phyloP scores from a whole-genome alignment of 2,329 filamentous ascomycete genomes.

The Phialophora macrospora region DNA sequence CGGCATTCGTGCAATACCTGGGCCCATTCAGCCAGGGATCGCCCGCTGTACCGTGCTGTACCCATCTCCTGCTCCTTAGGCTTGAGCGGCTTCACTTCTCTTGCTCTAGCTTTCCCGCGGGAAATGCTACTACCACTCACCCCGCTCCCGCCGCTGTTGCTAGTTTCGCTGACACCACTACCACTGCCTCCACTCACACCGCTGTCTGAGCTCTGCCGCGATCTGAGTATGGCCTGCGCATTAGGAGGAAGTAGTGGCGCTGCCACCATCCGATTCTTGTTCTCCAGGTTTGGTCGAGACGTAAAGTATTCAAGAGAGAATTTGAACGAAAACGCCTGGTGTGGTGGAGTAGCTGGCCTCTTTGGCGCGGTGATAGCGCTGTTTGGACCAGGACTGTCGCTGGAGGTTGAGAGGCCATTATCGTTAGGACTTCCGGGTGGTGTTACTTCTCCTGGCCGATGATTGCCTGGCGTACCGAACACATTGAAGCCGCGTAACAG shows the following conservation, averaged over 20 bases:
- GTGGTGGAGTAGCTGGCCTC: conserved; percentile 48
- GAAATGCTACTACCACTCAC: conserved; percentile 24
- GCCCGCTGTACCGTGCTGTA: conserved; percentile 63
- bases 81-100: conserved; percentile 34
- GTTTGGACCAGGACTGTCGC: conserved; percentile 23
- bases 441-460: conserved; percentile 51
- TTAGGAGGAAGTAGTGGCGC: conserved; percentile 62
- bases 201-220: conserved; percentile 30
- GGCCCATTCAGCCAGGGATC: conserved; percentile 68
- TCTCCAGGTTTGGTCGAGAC: conserved; percentile 53
- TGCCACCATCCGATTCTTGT: conserved; percentile 59
- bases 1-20: conserved; percentile 66
- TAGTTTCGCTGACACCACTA: conserved; percentile 10
- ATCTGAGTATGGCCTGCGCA: conserved; percentile 57
- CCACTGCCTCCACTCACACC: conserved; percentile 12
- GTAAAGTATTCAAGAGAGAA: conserved; percentile 71
- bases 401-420: conserved; percentile 2
- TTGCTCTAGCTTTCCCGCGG: conserved; percentile 33
- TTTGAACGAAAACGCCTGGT: conserved; percentile 66
- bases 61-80: conserved; percentile 43
- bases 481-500: conserved; percentile 54
- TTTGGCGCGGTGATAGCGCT: conserved; percentile 41
- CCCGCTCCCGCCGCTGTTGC: conserved; percentile 11
- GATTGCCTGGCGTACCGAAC: conserved; percentile 52
- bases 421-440: conserved; percentile 47